These are phyloP conservation scores for Daldinia sp. DNA, from an alignment of 2,329 filamentous ascomycete species.

Conservation along the genomic window DNA sequence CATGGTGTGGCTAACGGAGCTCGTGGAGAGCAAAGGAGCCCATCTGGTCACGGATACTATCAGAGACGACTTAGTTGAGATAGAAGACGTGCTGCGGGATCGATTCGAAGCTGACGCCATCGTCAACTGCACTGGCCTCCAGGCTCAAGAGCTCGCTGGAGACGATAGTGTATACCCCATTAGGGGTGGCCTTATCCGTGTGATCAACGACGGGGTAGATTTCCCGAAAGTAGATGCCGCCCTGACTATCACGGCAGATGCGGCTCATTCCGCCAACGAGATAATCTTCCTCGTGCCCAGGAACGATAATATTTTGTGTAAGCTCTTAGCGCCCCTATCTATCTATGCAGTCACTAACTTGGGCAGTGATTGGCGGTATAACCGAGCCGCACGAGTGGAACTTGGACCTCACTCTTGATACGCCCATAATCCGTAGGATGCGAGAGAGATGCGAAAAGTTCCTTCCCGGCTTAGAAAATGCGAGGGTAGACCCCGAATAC, in stretches of 20 bases:
- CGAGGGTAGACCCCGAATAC: conserved; percentile 51
- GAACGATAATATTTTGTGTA: conserved; percentile 53
- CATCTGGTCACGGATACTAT: conserved; percentile 50
- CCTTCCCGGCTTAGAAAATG: conserved; percentile 52
- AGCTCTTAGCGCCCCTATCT: conserved; percentile 4
- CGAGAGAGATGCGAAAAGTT: conserved; percentile 53
- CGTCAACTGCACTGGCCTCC: conserved; percentile 54
- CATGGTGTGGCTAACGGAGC: conserved; percentile 53
- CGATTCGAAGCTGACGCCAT: conserved; percentile 53
- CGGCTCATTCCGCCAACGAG: conserved; percentile 48
- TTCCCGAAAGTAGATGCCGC: conserved; percentile 54
- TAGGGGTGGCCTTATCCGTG: conserved; percentile 54
- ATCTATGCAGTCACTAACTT: not conserved
- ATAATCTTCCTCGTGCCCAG: conserved; percentile 55
- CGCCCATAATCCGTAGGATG: conserved; percentile 53
- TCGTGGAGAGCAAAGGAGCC: conserved; percentile 54
- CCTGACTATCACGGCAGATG: conserved; percentile 52
- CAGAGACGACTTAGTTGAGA: conserved; percentile 47
- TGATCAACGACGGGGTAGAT: conserved; percentile 54
- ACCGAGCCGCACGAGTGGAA: conserved; percentile 49
- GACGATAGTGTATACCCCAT: conserved; percentile 53
- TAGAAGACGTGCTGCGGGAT: conserved; percentile 47
- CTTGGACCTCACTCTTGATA: conserved; percentile 51
- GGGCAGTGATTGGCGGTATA: conserved; percentile 50
- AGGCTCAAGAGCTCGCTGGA: conserved; percentile 48